These are phyloP conservation scores for Usnea hakonensis DNA, from an alignment of 495 filamentous ascomycete genomes.

Conservation along the genomic window DNA sequence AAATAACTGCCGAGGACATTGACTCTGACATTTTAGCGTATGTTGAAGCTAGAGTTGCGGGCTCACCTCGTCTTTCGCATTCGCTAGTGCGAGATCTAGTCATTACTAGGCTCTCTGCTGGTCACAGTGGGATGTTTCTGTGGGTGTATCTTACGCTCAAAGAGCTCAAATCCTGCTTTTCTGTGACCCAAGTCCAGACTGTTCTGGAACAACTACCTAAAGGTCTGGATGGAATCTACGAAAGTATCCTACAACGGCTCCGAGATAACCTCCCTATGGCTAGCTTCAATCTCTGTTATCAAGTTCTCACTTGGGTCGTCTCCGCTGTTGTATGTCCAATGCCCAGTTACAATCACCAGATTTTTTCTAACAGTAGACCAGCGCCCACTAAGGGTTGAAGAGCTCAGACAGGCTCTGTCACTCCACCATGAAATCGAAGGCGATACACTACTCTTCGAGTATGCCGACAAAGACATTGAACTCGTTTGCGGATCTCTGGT, in stretches of 20 bases:
- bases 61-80: neutral
- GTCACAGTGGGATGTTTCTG: conserved; percentile 3
- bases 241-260: conserved; percentile 1
- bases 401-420: neutral
- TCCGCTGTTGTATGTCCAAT: neutral
- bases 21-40: neutral
- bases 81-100: neutral
- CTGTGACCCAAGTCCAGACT: neutral
- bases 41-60: neutral
- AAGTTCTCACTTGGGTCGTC: neutral
- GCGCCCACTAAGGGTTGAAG: neutral
- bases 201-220: neutral
- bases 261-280: neutral
- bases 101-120: neutral
- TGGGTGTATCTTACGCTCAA: conserved; percentile 2
- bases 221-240: neutral
- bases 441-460: neutral
- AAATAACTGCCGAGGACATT: neutral
- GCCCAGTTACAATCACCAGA: neutral
- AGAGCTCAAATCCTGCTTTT: neutral
- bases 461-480: conserved; percentile 11
- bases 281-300: neutral
- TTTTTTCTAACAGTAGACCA: neutral
- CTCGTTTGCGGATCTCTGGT: conserved; percentile 2
- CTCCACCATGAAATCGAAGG: neutral